A percentile compares a stretch with the other conserved stretches of the same genome.
Evolutionary conservation across 2,329 filamentous ascomycete genomes (phyloP).

Genomic region (Fusarium drepaniforme): DNA sequence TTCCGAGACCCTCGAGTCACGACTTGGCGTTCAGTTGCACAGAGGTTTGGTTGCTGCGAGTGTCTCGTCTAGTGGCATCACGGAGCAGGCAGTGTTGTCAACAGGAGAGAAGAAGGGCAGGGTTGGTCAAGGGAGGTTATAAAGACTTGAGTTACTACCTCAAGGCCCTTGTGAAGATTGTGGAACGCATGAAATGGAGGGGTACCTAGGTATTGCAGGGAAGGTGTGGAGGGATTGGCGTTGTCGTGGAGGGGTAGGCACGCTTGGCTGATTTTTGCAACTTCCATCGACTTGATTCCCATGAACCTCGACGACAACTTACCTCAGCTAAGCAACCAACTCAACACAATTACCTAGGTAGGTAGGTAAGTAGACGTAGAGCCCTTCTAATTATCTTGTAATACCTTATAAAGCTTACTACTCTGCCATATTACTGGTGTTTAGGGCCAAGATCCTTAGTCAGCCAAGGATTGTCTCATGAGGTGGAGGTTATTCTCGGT

Average conservation of each 20-base stretch:
- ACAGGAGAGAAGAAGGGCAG: neutral
- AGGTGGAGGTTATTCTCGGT: neutral
- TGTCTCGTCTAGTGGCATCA: neutral
- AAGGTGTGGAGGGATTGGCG: neutral
- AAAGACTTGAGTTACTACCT: neutral
- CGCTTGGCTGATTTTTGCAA: neutral
- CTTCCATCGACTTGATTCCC: neutral
- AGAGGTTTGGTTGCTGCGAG: neutral
- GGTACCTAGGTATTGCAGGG: neutral
- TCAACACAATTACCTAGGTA: no score
- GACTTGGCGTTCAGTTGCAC: neutral
- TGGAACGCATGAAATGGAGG: neutral
- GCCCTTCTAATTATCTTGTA: neutral
- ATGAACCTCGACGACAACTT: neutral
- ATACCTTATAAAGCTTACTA: neutral
- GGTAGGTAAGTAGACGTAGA: neutral
- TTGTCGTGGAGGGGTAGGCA: neutral
- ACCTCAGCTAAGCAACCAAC: neutral
- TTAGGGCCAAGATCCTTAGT: neutral
- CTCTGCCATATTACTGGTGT: neutral
- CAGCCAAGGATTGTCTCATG: neutral
- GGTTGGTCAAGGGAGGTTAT: neutral
- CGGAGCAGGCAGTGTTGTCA: neutral
- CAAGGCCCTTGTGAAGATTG: neutral
- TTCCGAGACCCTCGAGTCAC: neutral